These are phyloP conservation scores for Ceratobasidium sp. DNA, from an alignment of 1,284 basidiomycete species.

Conservation along the genomic window DNA sequence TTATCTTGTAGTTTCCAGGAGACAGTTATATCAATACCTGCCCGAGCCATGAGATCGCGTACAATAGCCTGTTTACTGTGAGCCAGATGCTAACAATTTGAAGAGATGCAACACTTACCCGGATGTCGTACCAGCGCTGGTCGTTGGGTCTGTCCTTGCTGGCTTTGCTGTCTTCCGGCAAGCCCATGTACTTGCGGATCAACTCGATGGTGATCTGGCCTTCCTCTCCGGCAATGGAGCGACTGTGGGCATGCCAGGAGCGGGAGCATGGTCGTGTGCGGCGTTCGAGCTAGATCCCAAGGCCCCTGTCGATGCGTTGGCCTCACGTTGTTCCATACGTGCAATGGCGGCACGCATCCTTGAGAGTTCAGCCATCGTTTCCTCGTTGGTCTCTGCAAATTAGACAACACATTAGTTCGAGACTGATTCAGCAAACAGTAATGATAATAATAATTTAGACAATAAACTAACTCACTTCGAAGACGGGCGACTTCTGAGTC, in stretches of 20 bases:
- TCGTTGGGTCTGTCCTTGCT: no score
- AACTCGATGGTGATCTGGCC: not conserved
- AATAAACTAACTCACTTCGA: no score
- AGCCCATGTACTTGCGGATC: not conserved
- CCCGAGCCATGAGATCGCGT: not conserved
- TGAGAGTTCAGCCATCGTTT: not conserved
- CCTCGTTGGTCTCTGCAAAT: not conserved
- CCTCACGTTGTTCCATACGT: not conserved
- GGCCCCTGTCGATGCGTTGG: not conserved
- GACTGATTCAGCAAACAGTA: no score
- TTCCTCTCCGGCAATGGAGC: not conserved
- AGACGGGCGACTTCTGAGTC: no score
- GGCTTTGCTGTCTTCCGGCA: not conserved
- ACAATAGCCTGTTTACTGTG: not conserved
- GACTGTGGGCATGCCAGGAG: no score
- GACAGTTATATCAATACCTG: not conserved
- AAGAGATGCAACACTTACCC: not conserved
- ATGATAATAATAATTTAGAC: no score
- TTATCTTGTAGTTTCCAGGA: slow-evolving; percentile 18
- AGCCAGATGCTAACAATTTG: not conserved
- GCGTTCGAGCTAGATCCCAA: not conserved
- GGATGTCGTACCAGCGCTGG: not conserved
- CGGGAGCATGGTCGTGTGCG: not conserved
- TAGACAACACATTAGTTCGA: no score
- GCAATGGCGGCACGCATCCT: not conserved